Percentiles rank a stretch among this genome's conserved stretches.
These are phyloP conservation scores for Phaffia tasmanica DNA, from an alignment of 768 basidiomycete species.

Conservation along the genomic window DNA sequence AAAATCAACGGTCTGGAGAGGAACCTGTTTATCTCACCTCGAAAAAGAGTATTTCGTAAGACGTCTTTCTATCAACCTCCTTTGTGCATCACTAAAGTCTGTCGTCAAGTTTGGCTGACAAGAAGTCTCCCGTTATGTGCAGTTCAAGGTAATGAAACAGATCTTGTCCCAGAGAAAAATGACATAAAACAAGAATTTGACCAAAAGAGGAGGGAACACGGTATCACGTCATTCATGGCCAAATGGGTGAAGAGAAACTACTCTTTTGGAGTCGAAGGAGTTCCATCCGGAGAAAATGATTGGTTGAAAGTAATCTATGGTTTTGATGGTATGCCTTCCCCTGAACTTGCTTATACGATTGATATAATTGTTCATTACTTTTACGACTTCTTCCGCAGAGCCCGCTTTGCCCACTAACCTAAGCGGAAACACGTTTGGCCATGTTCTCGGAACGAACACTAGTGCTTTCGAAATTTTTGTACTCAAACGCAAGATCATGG, in stretches of 20 bases:
- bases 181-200: constrained; percentile 81
- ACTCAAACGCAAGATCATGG: constrained; percentile 95
- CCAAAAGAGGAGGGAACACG: constrained; percentile 55
- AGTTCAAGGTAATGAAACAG: constrained; percentile 58
- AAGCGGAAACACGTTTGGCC: constrained; percentile 69
- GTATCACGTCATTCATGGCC: constrained; percentile 63
- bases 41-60: constrained; percentile 50
- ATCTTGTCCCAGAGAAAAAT: constrained; percentile 54
- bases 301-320: constrained; percentile 93
- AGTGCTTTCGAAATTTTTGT: constrained; percentile 87
- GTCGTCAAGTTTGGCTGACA: not conserved
- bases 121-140: not conserved
- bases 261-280: constrained; percentile 74
- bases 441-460: constrained; percentile 83
- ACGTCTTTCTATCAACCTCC: constrained; percentile 13
- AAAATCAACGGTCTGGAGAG: constrained; percentile 74
- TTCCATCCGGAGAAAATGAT: constrained; percentile 64
- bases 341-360: not conserved
- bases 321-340: constrained; percentile 56
- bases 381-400: constrained; percentile 42
- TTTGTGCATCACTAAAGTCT: not conserved
- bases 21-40: constrained; percentile 79
- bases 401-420: constrained; percentile 60
- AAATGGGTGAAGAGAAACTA: constrained; percentile 84
- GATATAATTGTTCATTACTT: not conserved